A percentile compares a stretch with the other conserved stretches of the same genome.
phyloP scores from a whole-genome alignment of 208 protist species.

The Acanthamoeba lenticulata region DNA sequence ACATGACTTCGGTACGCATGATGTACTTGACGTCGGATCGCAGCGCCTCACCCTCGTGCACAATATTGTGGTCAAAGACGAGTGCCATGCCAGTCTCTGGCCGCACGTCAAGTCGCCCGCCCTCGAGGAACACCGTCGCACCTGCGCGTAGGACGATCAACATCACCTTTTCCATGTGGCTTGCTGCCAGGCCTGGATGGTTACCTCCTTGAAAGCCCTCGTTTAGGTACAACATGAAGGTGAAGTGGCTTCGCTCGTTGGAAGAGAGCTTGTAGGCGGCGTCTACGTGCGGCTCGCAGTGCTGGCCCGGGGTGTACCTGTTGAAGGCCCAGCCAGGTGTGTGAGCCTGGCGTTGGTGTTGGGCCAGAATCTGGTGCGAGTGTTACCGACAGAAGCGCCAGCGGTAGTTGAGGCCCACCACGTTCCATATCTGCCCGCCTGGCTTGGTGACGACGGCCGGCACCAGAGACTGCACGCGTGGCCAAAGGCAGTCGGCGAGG shows the following conservation, averaged over 20 bases:
- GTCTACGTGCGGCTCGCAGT: constrained; percentile 23
- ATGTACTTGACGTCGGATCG: not conserved
- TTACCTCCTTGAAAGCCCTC: not conserved
- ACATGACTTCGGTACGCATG: constrained; percentile 42
- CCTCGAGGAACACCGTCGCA: not conserved
- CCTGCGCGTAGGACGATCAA: not conserved
- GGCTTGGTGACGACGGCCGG: not conserved
- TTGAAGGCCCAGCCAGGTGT: not conserved
- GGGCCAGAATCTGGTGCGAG: not conserved
- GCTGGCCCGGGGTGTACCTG: not conserved
- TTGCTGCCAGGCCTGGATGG: not conserved
- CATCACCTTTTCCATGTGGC: not conserved
- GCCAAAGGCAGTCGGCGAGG: not conserved
- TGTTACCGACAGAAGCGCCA: not conserved
- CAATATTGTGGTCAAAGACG: not conserved
- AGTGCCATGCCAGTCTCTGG: not conserved
- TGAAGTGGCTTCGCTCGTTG: constrained; percentile 2
- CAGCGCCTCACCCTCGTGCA: not conserved
- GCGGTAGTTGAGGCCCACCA: not conserved
- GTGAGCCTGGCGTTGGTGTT: not conserved
- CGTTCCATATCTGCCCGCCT: not conserved
- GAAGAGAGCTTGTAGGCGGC: not conserved
- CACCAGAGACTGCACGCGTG: not conserved
- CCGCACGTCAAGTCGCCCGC: not conserved
- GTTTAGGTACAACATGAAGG: constrained; percentile 34